phyloP scores from a whole-genome alignment of 1,284 basidiomycete species.

The Tremellales sp. region DNA sequence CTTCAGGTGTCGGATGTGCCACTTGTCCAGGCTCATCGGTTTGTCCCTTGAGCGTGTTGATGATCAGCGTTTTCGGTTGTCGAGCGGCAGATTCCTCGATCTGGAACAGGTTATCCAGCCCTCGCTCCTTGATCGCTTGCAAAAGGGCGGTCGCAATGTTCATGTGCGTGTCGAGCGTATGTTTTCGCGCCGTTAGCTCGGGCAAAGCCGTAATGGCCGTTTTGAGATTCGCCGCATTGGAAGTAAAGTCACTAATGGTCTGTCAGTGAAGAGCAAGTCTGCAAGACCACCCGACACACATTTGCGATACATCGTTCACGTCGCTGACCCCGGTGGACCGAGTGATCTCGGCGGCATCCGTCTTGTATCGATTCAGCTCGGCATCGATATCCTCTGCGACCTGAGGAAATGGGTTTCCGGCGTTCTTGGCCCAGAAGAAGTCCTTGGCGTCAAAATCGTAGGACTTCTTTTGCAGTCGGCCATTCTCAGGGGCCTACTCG shows the following conservation, averaged over 20 bases:
- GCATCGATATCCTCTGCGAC: conserved; percentile 96
- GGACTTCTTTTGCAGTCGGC: conserved; percentile 69
- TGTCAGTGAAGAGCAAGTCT: conserved; percentile 5
- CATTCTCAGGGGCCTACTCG: conserved; percentile 53
- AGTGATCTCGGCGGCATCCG: conserved; percentile 95
- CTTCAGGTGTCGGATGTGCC: conserved; percentile 57
- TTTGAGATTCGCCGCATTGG: conserved; percentile 92
- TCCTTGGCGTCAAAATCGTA: conserved; percentile 98
- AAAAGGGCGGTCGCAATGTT: conserved; percentile 96
- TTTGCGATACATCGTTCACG: conserved; percentile 88
- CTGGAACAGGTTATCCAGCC: conserved; percentile 94
- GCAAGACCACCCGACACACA: conserved; percentile 57
- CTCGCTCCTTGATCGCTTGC: conserved; percentile 92
- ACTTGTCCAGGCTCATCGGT: conserved; percentile 57
- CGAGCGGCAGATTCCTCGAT: conserved; percentile 86
- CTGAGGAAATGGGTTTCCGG: conserved; percentile 93
- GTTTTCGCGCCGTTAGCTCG: conserved; percentile 92
- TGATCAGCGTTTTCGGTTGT: conserved; percentile 74
- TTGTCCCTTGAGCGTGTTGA: conserved; percentile 64
- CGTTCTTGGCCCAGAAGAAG: conserved; percentile 98
- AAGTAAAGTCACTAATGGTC: conserved; percentile 71
- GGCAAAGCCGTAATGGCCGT: conserved; percentile 98
- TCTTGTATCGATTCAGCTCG: conserved; percentile 89
- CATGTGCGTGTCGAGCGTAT: conserved; percentile 97
- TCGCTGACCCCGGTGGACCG: conserved; percentile 93